phyloP scores from a whole-genome alignment of 176 grass and related monocot species.

The Panicum miliaceum region DNA sequence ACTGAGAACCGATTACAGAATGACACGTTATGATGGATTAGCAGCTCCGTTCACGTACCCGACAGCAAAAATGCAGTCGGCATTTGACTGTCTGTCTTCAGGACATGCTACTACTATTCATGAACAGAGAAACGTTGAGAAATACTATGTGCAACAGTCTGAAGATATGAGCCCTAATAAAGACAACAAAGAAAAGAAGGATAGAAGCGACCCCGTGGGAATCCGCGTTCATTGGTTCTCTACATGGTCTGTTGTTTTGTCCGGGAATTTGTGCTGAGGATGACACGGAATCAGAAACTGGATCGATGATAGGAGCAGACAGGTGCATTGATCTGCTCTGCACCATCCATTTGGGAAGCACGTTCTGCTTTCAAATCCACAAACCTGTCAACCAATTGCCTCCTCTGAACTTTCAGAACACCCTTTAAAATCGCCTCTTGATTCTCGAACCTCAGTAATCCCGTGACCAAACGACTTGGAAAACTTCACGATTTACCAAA shows the following conservation, averaged over 20 bases:
- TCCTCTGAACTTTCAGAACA: conserved; percentile 18
- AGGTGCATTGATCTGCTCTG: not conserved
- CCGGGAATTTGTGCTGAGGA: conserved; percentile 12
- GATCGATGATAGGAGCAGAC: not conserved
- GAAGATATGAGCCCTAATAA: not conserved
- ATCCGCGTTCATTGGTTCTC: not conserved
- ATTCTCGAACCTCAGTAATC: not conserved
- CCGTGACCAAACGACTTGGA: not conserved
- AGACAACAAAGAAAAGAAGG: not conserved
- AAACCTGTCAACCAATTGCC: not conserved
- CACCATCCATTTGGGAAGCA: conserved; percentile 16
- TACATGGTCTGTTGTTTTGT: not conserved
- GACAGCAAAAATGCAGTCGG: not conserved
- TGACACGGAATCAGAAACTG: not conserved
- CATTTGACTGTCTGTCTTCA: not conserved
- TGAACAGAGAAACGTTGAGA: not conserved
- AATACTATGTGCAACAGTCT: not conserved
- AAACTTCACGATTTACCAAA: not conserved
- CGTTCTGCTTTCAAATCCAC: conserved; percentile 10
- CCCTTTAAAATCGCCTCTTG: not conserved
- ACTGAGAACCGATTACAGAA: too few relatives aligned
- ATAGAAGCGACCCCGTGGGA: not conserved
- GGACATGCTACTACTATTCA: not conserved
- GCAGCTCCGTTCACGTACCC: not conserved
- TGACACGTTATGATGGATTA: not conserved